Percentiles rank a stretch among this genome's conserved stretches.
phyloP scores from a whole-genome alignment of 148 eudicot species.

The Vaccinium macrocarpon region DNA sequence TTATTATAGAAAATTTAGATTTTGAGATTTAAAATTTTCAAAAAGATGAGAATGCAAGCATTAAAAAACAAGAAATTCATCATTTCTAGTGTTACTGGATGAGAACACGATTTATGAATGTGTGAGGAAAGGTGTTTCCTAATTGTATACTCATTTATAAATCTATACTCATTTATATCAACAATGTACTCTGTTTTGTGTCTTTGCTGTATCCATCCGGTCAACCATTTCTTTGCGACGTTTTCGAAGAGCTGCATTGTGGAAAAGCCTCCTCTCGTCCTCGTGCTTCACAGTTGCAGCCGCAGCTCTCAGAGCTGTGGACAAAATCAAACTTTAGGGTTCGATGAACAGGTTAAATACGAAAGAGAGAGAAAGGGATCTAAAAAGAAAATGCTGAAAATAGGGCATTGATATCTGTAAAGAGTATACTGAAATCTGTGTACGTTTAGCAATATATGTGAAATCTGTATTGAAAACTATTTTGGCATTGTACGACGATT shows the following conservation, averaged over 20 bases:
- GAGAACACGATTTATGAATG: neutral
- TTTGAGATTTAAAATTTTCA: neutral
- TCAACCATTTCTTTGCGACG: constrained; percentile 73
- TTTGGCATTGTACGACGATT: neutral
- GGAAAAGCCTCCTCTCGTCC: constrained; percentile 79
- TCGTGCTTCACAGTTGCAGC: constrained; percentile 76
- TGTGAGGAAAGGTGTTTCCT: neutral
- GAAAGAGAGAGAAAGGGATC: neutral
- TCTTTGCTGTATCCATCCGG: constrained; percentile 37
- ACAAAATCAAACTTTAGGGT: constrained; percentile 7
- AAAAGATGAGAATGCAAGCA: neutral
- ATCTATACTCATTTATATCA: neutral
- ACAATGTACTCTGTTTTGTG: constrained; percentile 35
- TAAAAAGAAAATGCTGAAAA: neutral
- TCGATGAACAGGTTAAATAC: neutral
- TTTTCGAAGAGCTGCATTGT: constrained; percentile 70
- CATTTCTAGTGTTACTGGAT: neutral
- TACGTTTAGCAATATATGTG: neutral
- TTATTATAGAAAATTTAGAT: neutral
- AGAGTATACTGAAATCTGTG: neutral
- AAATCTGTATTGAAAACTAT: neutral
- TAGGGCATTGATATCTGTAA: neutral
- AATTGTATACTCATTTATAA: neutral
- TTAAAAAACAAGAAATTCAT: neutral
- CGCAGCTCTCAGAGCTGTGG: constrained; percentile 82